phyloP scores from a whole-genome alignment of 805 yeast genomes.

The Wickerhamomyces sydowiorum region DNA sequence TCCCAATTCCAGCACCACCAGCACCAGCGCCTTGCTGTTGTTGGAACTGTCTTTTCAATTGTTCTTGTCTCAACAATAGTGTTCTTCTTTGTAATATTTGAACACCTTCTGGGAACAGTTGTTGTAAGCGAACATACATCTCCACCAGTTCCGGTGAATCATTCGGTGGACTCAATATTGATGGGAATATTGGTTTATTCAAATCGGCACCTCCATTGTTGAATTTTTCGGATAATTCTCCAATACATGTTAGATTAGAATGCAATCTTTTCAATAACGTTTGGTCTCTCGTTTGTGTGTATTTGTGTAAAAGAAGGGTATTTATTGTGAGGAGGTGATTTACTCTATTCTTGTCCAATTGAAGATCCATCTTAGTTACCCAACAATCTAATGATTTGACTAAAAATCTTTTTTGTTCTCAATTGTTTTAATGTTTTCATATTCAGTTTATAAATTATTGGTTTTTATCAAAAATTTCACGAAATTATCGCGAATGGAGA shows the following conservation, averaged over 20 bases:
- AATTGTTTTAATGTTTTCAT: background rate
- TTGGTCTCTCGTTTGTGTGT: slow-evolving; percentile 5
- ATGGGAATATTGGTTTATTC: slow-evolving; percentile 14
- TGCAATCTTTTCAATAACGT: slow-evolving; percentile 21
- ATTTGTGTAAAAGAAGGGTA: slow-evolving; percentile 20
- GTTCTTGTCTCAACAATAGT: slow-evolving; percentile 3
- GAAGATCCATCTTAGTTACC: slow-evolving; percentile 10
- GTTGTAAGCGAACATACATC: slow-evolving; percentile 17
- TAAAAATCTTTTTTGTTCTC: too few species aligned
- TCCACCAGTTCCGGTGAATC: slow-evolving; percentile 17
- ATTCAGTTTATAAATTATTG: too few species aligned
- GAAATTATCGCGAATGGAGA: too few species aligned
- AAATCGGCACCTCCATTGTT: slow-evolving; percentile 8
- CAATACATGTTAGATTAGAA: slow-evolving; percentile 24
- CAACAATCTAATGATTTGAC: too few species aligned
- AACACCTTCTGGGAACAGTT: slow-evolving; percentile 23
- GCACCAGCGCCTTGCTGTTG: too few species aligned
- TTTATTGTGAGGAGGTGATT: slow-evolving; percentile 19
- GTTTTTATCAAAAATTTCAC: too few species aligned
- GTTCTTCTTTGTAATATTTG: slow-evolving; percentile 14
- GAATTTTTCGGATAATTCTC: slow-evolving; percentile 21
- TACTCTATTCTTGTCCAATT: slow-evolving; percentile 20
- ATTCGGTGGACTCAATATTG: slow-evolving; percentile 18
- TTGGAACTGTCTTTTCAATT: background rate
- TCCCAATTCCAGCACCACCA: too few species aligned